Evolutionary conservation across 2,329 filamentous ascomycete species (phyloP), one percentile per base, ranked within the genome.

Genomic region (Fulvia fulva): DNA sequence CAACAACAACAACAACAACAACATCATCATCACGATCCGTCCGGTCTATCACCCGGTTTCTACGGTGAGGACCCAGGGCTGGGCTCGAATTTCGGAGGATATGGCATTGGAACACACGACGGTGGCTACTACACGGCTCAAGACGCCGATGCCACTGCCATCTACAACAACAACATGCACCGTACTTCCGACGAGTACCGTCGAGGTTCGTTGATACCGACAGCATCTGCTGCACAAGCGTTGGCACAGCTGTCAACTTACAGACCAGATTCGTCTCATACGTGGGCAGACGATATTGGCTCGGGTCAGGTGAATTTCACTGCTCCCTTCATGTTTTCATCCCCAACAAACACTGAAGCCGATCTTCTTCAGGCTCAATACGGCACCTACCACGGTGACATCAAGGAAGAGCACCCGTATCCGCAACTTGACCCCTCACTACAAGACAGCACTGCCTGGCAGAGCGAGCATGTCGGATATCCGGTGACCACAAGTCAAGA

Each of bases 171-270:
- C 70, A 83, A 83, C 61, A 71, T 72, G 68, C 69, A 72, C 55
- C 83, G 88, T 68, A 82, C 81, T 57, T 77, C 84, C 51, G 90
- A 92, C 65, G 89, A 94, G 63, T 81, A 86, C 75, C 75, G 83
- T 70, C 80, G 87, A 67, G 80, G 81, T 74, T 83, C 81, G 68
- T 80, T 84, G 73, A 81, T 83, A 68, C 87, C 83, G 68, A 85
- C 87, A 59, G 87, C 87, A 57, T 90, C 86, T 67, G 92, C 92
- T 55, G 92, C 92, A 49, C 90, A 90, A 53, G 91, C 90, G 47
- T 80, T 97, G 60, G 90, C 92, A 47, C 90, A 95, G 78, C 81
- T 97, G 68, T 87, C 90, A 71, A 87, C 85, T 69, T 86, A 93
- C 72, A 90, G 90, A 67, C 81, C 87, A 60, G 87, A 90, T 59